Conservation (phyloP, 805 yeast genomes). For the Metschnikowia anglica region DNA sequence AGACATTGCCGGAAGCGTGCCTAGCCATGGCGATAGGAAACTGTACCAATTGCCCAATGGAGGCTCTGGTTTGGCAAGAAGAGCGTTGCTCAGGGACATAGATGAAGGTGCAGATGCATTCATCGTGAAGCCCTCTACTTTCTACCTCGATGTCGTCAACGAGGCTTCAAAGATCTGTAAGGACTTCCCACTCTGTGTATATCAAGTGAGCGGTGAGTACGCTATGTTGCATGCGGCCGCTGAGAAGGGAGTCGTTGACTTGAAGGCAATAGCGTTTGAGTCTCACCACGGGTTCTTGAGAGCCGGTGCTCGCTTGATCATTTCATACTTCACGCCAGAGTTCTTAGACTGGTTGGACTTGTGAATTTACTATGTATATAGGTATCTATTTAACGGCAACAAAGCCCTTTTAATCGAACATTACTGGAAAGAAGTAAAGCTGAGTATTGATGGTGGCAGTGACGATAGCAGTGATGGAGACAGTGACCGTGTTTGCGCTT, state of each 20-base stretch:
- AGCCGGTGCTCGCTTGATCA: constrained; percentile 92
- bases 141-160: constrained; percentile 84
- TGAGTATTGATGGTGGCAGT: too few species aligned
- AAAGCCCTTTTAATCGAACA: too few species aligned
- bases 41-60: constrained; percentile 92
- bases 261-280: constrained; percentile 80
- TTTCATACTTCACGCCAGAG: constrained; percentile 93
- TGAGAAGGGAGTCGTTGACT: constrained; percentile 87
- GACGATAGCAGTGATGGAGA: too few species aligned
- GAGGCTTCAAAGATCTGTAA: constrained; percentile 82
- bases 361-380: constrained; percentile 3
- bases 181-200: constrained; percentile 89
- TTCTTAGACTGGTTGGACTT: constrained; percentile 83
- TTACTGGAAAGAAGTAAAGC: too few species aligned
- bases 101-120: constrained; percentile 94
- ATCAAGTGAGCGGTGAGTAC: constrained; percentile 95
- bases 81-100: constrained; percentile 85
- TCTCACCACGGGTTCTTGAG: constrained; percentile 87
- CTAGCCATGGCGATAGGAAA: constrained; percentile 87
- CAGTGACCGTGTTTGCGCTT: too few species aligned
- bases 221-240: constrained; percentile 99
- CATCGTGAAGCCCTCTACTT: constrained; percentile 94
- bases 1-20: constrained; percentile 93
- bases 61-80: constrained; percentile 88
- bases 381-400: neutral